Evolutionary conservation across 805 yeast genomes (phyloP).

Genomic region (Candida gorgasii): DNA sequence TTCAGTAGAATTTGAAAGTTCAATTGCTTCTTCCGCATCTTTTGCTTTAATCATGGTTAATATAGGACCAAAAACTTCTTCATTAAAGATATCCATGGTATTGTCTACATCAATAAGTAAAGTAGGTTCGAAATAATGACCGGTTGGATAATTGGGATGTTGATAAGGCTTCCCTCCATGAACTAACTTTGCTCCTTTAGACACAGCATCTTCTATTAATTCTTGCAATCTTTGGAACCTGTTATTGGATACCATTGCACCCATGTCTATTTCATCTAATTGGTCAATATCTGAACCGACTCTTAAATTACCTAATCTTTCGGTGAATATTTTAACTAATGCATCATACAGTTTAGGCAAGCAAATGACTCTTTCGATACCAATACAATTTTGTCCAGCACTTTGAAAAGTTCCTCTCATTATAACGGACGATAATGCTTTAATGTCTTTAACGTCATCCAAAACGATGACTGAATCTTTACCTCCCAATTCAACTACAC

Average conservation of each 20-base stretch:
- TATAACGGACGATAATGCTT: constrained; percentile 65
- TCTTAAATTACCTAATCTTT: constrained; percentile 62
- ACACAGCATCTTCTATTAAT: constrained; percentile 71
- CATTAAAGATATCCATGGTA: constrained; percentile 73
- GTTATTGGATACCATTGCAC: constrained; percentile 85
- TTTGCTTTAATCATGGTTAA: constrained; percentile 76
- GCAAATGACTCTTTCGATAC: constrained; percentile 91
- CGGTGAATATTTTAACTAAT: constrained; percentile 55
- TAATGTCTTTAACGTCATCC: constrained; percentile 67
- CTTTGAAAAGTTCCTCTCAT: constrained; percentile 97
- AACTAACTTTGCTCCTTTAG: constrained; percentile 75
- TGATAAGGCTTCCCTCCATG: constrained; percentile 77
- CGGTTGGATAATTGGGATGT: constrained; percentile 95
- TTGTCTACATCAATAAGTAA: constrained; percentile 78
- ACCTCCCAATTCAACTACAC: constrained; percentile 95
- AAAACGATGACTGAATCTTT: constrained; percentile 88
- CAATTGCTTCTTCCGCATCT: constrained; percentile 64
- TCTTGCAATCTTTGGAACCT: constrained; percentile 69
- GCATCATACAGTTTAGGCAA: constrained; percentile 66
- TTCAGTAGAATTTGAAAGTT: constrained; percentile 77
- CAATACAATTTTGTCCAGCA: constrained; percentile 97
- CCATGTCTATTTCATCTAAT: constrained; percentile 89
- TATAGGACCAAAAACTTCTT: constrained; percentile 95
- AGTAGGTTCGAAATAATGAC: constrained; percentile 92
- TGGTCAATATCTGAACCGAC: constrained; percentile 93